A percentile compares a stretch with the other conserved stretches of the same genome.
These are phyloP conservation scores for Kalmusia sp. DNA, from an alignment of 2,329 filamentous ascomycete species.

Conservation along the genomic window DNA sequence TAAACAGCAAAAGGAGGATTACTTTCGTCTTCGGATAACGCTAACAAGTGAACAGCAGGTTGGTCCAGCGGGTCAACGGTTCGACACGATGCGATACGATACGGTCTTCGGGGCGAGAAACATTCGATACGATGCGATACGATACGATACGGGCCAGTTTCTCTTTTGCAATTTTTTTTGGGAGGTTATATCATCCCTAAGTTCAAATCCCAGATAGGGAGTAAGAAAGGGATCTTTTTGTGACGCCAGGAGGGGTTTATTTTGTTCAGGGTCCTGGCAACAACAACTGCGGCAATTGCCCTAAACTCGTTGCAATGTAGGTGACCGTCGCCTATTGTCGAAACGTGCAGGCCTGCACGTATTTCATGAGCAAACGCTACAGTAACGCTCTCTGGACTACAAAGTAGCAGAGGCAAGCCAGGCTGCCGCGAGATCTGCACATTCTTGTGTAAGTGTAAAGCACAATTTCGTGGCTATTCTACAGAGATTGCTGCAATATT, in stretches of 20 bases:
- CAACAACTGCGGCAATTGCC: not conserved
- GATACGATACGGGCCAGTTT: not conserved
- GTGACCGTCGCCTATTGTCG: no score
- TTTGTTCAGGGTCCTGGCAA: not conserved
- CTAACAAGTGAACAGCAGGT: not conserved
- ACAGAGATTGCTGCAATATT: no score
- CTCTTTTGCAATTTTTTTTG: not conserved
- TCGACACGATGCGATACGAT: not conserved
- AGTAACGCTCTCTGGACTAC: no score
- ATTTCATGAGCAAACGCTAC: no score
- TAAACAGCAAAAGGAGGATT: not conserved
- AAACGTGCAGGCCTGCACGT: no score
- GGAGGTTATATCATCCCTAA: no score
- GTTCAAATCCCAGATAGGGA: not conserved
- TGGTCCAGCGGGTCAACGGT: not conserved
- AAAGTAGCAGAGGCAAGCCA: no score
- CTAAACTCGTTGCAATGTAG: no score
- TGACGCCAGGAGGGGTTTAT: no score
- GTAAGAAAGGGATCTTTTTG: not conserved
- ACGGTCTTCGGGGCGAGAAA: not conserved
- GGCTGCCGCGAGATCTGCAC: no score
- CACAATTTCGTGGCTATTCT: no score
- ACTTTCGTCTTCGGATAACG: not conserved
- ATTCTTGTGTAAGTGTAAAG: no score
- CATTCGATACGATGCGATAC: not conserved